Evolutionary conservation across 2,329 filamentous ascomycete genomes (phyloP).

Genomic region (Ophiostoma ips): DNA sequence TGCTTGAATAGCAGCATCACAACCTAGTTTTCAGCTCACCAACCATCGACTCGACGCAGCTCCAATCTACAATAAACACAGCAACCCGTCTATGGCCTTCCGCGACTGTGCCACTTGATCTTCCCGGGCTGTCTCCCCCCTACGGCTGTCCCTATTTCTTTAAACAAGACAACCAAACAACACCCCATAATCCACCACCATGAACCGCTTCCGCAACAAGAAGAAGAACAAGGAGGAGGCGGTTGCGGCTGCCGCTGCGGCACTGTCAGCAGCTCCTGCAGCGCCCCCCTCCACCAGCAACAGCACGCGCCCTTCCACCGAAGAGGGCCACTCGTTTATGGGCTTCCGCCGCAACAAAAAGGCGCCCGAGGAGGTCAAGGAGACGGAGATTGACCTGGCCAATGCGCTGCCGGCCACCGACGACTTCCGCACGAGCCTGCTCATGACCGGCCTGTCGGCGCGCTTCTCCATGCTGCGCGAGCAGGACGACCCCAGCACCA

Average conservation of each 20-base stretch:
- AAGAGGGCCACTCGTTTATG: conserved; percentile 36
- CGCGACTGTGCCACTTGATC: too few relatives aligned
- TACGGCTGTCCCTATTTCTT: too few relatives aligned
- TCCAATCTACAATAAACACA: too few relatives aligned
- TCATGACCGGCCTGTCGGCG: conserved; percentile 90
- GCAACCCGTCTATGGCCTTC: too few relatives aligned
- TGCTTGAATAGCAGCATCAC: too few relatives aligned
- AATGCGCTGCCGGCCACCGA: conserved; percentile 66
- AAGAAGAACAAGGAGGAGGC: conserved; percentile 52
- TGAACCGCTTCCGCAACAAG: conserved; percentile 68
- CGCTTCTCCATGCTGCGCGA: conserved; percentile 95
- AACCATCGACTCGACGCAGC: too few relatives aligned
- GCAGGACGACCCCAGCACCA: conserved; percentile 80
- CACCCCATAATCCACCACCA: conserved; percentile 25
- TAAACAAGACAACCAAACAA: neutral
- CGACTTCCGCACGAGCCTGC: conserved; percentile 85
- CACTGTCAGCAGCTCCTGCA: conserved; percentile 8
- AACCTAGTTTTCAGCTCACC: too few relatives aligned
- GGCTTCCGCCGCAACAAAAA: conserved; percentile 43
- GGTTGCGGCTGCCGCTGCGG: conserved; percentile 9
- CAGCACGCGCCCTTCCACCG: conserved; percentile 31
- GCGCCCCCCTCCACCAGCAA: neutral
- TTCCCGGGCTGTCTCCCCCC: too few relatives aligned
- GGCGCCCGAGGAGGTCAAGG: conserved; percentile 39
- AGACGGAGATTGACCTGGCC: conserved; percentile 53